A percentile compares a stretch with the other conserved stretches of the same genome.
Evolutionary conservation across 345 rosid species (phyloP).

Genomic region (Citrus cavaleriei): DNA sequence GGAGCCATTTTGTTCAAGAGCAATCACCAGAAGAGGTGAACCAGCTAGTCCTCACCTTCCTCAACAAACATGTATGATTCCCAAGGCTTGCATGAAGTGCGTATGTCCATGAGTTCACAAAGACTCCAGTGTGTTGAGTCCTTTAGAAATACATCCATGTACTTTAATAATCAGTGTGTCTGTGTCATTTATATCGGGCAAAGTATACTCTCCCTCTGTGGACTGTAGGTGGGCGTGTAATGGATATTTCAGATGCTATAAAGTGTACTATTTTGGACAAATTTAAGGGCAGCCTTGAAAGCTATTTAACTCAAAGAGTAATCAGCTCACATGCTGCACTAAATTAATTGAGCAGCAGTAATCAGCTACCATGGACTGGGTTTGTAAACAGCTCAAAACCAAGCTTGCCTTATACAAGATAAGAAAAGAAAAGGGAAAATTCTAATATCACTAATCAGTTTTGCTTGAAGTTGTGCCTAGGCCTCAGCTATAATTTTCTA

Average conservation of each 20-base stretch:
- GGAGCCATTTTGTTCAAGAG: slow-evolving; percentile 55
- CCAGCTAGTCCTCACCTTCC: slow-evolving; percentile 41
- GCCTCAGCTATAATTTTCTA: not conserved
- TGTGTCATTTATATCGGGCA: not conserved
- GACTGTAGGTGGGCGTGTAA: not conserved
- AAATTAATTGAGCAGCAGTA: too few species aligned
- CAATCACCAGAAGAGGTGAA: slow-evolving; percentile 48
- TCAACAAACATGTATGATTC: slow-evolving; percentile 22
- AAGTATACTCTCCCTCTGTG: not conserved
- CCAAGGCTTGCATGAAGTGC: not conserved
- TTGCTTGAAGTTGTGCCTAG: not conserved
- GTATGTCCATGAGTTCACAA: not conserved
- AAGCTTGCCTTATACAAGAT: slow-evolving; percentile 4
- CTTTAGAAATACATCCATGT: not conserved
- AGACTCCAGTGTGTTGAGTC: not conserved
- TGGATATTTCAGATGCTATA: not conserved
- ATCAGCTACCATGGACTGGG: too few species aligned
- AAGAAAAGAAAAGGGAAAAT: too few species aligned
- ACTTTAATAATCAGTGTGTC: not conserved
- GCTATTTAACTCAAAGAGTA: too few species aligned
- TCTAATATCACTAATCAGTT: not conserved
- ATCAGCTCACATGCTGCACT: too few species aligned
- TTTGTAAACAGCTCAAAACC: too few species aligned
- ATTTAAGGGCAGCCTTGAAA: not conserved
- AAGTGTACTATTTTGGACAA: not conserved